Conservation (phyloP, 2,329 filamentous ascomycete species). For the Diplodia corticola region DNA sequence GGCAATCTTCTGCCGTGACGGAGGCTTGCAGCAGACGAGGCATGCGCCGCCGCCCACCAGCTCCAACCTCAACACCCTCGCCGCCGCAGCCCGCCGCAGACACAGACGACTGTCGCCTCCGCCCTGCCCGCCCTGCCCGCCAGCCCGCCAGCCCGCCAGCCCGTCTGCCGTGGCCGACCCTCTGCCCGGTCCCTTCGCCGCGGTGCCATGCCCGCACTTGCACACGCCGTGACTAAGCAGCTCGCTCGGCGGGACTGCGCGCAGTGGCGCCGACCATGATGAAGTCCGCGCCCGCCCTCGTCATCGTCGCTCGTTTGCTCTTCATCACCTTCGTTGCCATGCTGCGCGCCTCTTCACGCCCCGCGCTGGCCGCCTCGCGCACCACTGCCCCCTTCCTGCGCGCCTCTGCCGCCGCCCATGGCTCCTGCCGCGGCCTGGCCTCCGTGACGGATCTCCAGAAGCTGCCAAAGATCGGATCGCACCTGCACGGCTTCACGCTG, state of each 20-base stretch:
- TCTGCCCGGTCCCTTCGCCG: background rate
- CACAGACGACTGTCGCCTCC: too few relatives aligned
- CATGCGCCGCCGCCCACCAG: background rate
- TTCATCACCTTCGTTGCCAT: slow-evolving; percentile 27
- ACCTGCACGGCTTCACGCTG: slow-evolving; percentile 91
- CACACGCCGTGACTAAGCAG: slow-evolving; percentile 12
- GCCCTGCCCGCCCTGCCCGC: background rate
- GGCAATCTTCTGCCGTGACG: slow-evolving; percentile 17
- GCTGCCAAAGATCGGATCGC: slow-evolving; percentile 77
- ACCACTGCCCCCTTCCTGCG: slow-evolving; percentile 24
- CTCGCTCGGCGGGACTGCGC: slow-evolving; percentile 13
- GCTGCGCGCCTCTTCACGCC: slow-evolving; percentile 38
- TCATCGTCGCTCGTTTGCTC: slow-evolving; percentile 15
- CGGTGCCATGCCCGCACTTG: slow-evolving; percentile 1
- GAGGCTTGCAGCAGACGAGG: background rate
- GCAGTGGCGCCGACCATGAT: slow-evolving; percentile 12
- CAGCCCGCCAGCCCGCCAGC: background rate
- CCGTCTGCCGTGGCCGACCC: background rate
- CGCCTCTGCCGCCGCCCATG: slow-evolving; percentile 21
- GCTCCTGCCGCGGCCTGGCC: slow-evolving; percentile 46
- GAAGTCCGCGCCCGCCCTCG: slow-evolving; percentile 11
- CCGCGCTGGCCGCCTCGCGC: slow-evolving; percentile 32
- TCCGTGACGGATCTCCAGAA: slow-evolving; percentile 75
- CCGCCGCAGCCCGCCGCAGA: background rate
- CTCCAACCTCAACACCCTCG: background rate